Percentiles rank a stretch among this genome's conserved stretches.
Evolutionary conservation across 2,329 filamentous ascomycete genomes (phyloP).

Genomic region (Cordyceps cateniannulata): DNA sequence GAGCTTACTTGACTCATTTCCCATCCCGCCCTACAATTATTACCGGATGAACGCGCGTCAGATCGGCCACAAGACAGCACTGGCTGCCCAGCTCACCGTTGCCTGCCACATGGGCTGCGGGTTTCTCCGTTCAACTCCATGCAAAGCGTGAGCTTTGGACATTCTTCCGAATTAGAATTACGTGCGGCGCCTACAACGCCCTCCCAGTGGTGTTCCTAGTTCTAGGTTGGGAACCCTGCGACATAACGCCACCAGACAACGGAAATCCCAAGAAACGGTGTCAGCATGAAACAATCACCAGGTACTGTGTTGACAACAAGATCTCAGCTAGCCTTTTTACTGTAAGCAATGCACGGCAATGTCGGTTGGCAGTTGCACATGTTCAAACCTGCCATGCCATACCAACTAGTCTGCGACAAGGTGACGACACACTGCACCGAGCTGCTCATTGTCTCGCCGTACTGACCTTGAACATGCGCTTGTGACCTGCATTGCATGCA

Average conservation of each 20-base stretch:
- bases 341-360: neutral
- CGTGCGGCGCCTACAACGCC: too few species aligned
- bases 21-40: neutral
- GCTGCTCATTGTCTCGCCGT: neutral
- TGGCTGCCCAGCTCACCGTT: neutral
- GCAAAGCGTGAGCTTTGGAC: slow-evolving; percentile 1
- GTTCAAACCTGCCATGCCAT: neutral
- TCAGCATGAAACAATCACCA: neutral
- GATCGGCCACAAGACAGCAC: neutral
- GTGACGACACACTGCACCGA: neutral
- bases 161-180: neutral
- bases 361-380: neutral
- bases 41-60: neutral
- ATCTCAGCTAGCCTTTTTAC: neutral
- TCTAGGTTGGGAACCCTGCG: neutral
- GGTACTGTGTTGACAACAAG: neutral
- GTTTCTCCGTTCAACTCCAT: slow-evolving; percentile 1
- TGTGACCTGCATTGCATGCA: slow-evolving; percentile 4
- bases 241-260: neutral
- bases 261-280: too few species aligned
- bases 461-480: neutral
- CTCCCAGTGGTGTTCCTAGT: neutral
- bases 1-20: neutral
- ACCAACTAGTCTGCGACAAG: neutral
- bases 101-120: neutral